Conservation (phyloP, 2,329 filamentous ascomycete genomes). For the Pseudopyricularia cyperi region DNA sequence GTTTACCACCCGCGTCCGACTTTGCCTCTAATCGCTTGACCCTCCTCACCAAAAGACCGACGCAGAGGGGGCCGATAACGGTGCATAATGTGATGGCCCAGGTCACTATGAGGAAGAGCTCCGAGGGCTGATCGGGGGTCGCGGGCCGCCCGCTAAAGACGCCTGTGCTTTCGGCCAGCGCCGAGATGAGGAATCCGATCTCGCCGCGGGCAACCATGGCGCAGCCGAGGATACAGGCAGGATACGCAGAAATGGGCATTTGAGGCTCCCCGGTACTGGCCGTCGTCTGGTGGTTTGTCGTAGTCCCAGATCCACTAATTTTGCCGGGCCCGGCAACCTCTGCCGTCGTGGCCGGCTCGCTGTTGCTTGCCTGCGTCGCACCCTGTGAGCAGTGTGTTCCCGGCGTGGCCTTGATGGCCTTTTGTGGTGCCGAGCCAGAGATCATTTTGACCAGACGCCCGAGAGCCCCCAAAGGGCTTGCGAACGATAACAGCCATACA, state of each 20-base stretch:
- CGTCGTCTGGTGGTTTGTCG: background rate
- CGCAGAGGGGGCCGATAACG: conserved; percentile 32
- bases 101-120: conserved; percentile 37
- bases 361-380: background rate
- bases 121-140: conserved; percentile 13
- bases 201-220: conserved; percentile 69
- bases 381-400: background rate
- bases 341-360: background rate
- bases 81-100: conserved; percentile 46
- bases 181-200: conserved; percentile 58
- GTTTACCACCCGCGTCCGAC: background rate
- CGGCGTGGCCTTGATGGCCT: background rate
- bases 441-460: background rate
- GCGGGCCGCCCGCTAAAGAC: conserved; percentile 41
- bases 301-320: conserved; percentile 16
- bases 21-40: conserved; percentile 21
- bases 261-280: background rate
- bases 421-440: background rate
- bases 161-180: background rate
- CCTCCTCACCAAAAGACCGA: conserved; percentile 31
- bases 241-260: conserved; percentile 23
- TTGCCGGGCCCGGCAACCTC: background rate
- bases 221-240: conserved; percentile 50
- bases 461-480: background rate
- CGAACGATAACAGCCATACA: conserved; percentile 16